These are phyloP conservation scores for Lavandula angustifolia DNA, from an alignment of 257 asterid genomes.

Conservation along the genomic window DNA sequence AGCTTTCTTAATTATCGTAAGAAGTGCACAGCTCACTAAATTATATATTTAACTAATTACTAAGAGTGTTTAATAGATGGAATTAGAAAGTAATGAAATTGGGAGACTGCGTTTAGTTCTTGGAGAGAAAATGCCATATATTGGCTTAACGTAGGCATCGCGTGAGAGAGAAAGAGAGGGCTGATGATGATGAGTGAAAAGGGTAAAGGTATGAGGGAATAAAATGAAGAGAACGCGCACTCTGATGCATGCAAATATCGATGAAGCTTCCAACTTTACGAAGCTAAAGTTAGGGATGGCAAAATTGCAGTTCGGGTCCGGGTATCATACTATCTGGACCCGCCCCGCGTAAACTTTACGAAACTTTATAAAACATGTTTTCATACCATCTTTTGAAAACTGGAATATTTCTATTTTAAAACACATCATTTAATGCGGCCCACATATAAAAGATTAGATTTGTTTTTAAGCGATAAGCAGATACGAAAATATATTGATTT, in stretches of 20 bases:
- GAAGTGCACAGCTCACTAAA: no score
- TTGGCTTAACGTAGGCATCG: constrained; percentile 8
- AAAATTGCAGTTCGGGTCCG: no score
- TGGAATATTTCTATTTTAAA: no score
- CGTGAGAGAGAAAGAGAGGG: constrained; percentile 16
- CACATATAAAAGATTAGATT: no score
- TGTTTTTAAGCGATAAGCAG: no score
- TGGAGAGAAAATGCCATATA: constrained; percentile 24
- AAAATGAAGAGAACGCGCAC: constrained; percentile 32
- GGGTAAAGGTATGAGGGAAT: constrained; percentile 37
- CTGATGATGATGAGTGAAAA: constrained; percentile 19
- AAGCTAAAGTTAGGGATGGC: constrained; percentile 38
- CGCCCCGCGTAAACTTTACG: no score
- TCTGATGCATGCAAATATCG: constrained; percentile 46
- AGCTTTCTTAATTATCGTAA: no score
- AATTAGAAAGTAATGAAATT: not conserved
- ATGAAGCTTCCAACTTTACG: constrained; percentile 62
- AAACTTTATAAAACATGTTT: no score
- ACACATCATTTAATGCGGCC: no score
- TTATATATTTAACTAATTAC: not conserved
- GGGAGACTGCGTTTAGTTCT: constrained; percentile 33
- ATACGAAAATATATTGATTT: no score
- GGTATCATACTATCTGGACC: no score
- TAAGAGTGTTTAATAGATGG: not conserved
- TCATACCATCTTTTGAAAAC: no score